A percentile compares a stretch with the other conserved stretches of the same genome.
Conservation (phyloP, 2,329 filamentous ascomycete genomes). For the Iodosphaeria phyllophila region DNA sequence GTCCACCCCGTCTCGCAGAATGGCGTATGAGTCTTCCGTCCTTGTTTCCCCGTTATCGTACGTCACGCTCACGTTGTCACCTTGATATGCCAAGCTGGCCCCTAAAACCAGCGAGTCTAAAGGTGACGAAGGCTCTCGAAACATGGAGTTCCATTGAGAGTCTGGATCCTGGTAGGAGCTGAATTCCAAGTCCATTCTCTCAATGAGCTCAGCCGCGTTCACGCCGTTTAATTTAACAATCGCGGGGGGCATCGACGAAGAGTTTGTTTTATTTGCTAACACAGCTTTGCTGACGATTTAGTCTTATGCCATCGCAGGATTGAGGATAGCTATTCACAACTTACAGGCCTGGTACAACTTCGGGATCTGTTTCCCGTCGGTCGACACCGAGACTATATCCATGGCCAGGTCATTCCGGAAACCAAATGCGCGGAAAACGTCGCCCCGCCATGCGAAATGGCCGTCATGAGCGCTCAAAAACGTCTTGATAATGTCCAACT, state of each 20-base stretch:
- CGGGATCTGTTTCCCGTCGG: conserved; percentile 37
- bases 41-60: conserved; percentile 14
- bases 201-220: conserved; percentile 27
- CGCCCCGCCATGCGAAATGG: conserved; percentile 38
- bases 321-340: too few species aligned
- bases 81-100: conserved; percentile 10
- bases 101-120: conserved; percentile 7
- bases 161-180: conserved; percentile 35
- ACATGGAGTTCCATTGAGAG: conserved; percentile 26
- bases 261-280: conserved; percentile 7
- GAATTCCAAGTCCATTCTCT: conserved; percentile 22
- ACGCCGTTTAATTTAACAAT: conserved; percentile 37
- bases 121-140: conserved; percentile 11
- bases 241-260: conserved; percentile 19
- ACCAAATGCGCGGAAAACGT: conserved; percentile 32
- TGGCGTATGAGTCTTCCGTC: conserved; percentile 10
- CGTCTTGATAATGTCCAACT: conserved; percentile 31
- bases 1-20: conserved; percentile 4
- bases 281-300: conserved; percentile 7
- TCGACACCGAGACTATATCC: conserved; percentile 37
- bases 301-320: too few species aligned
- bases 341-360: conserved; percentile 32
- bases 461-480: conserved; percentile 42
- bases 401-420: conserved; percentile 16
- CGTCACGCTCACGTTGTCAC: conserved; percentile 12